Evolutionary conservation across 371 early-diverging fungal species (phyloP).

Genomic region (Zopfochytrium polystomum): DNA sequence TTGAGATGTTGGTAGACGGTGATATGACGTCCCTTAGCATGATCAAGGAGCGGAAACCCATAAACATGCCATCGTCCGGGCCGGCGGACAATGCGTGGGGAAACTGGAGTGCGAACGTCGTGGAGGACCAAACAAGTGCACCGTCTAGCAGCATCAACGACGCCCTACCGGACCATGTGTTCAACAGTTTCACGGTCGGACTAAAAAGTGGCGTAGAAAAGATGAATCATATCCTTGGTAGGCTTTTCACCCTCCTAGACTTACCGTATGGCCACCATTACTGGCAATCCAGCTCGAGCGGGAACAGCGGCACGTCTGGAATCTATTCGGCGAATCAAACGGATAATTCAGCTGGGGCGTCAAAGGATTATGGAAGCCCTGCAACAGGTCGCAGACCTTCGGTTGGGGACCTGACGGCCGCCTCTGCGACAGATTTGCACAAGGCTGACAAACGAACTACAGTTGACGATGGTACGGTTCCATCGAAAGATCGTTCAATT

Average conservation of each 20-base stretch:
- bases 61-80: no score
- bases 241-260: constrained; percentile 55
- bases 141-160: constrained; percentile 28
- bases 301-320: not conserved
- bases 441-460: not conserved
- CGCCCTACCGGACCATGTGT: constrained; percentile 42
- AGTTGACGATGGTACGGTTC: not conserved
- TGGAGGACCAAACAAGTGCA: no score
- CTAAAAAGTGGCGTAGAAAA: constrained; percentile 53
- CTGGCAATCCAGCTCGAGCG: not conserved
- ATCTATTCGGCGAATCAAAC: not conserved
- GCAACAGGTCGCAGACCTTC: not conserved
- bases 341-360: constrained; percentile 2
- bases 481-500: not conserved
- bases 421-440: not conserved
- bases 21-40: constrained; percentile 25
- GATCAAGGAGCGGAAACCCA: constrained; percentile 15
- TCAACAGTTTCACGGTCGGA: constrained; percentile 47
- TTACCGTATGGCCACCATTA: constrained; percentile 27
- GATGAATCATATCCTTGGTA: constrained; percentile 56
- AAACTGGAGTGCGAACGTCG: no score
- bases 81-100: no score
- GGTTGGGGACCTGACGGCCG: not conserved
- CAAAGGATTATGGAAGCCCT: no score
- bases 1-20: constrained; percentile 12